These are phyloP conservation scores for Lentinula lateritia DNA, from an alignment of 768 basidiomycete species.

Conservation along the genomic window DNA sequence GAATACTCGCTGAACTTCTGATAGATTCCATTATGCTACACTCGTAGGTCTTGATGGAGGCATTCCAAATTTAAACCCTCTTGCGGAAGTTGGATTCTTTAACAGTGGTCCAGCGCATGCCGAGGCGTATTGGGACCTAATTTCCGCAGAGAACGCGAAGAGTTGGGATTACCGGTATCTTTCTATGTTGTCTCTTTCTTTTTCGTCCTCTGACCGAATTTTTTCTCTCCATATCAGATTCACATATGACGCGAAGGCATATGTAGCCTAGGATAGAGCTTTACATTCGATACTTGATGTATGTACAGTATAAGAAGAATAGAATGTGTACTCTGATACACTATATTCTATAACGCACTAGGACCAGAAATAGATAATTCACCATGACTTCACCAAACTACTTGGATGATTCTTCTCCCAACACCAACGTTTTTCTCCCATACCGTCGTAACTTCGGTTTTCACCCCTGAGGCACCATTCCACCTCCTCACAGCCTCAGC, in stretches of 20 bases:
- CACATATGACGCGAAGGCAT: not conserved
- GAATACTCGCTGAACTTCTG: not conserved
- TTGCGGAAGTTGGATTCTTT: conserved; percentile 12
- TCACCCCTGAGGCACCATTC: conserved; percentile 8
- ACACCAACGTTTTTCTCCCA: conserved; percentile 69
- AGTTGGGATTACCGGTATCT: conserved; percentile 6
- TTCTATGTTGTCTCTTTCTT: not conserved
- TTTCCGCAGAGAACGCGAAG: not conserved
- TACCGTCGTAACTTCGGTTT: conserved; percentile 41
- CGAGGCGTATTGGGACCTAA: conserved; percentile 20
- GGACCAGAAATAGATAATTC: no score
- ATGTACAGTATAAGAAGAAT: no score
- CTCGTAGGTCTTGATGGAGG: conserved; percentile 17
- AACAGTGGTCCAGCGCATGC: conserved; percentile 20
- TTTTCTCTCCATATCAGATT: not conserved
- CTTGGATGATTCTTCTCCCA: conserved; percentile 62
- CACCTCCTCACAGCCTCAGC: conserved; percentile 36
- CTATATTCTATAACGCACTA: no score
- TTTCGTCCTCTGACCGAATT: not conserved
- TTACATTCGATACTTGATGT: no score
- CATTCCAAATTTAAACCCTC: conserved; percentile 2
- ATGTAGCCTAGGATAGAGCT: no score
- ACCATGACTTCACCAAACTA: conserved; percentile 38
- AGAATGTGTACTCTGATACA: no score
- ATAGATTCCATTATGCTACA: conserved; percentile 23